Evolutionary conservation across 805 yeast species (phyloP).

Genomic region (Candida manassasensis): DNA sequence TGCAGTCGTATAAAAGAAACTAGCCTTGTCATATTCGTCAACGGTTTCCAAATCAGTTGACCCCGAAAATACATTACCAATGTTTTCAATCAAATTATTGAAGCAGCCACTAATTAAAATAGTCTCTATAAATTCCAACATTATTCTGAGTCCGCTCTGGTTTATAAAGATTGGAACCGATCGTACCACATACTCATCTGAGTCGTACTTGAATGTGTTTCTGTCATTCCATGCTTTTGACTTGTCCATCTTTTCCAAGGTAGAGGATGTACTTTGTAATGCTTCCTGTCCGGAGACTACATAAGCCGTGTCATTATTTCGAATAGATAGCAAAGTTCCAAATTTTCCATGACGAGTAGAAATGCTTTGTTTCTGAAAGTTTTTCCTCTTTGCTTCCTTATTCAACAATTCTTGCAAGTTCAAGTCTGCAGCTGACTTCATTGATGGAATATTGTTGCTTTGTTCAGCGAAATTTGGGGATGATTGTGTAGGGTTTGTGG

Average conservation of each 20-base stretch:
- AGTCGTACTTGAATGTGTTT: constrained; percentile 33
- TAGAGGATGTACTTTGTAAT: constrained; percentile 42
- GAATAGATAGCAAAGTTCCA: constrained; percentile 78
- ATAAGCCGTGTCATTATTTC: constrained; percentile 51
- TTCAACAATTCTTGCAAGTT: constrained; percentile 49
- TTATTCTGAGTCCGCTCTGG: constrained; percentile 26
- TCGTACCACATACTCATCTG: constrained; percentile 30
- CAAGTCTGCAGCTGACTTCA: constrained; percentile 29
- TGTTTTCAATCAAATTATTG: constrained; percentile 54
- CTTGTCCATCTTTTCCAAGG: constrained; percentile 62
- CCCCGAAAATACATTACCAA: constrained; percentile 40
- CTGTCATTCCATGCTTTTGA: constrained; percentile 61
- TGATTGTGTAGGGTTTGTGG: background rate
- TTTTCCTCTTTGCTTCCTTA: constrained; percentile 55
- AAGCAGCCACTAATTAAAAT: constrained; percentile 69
- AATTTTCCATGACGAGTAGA: constrained; percentile 84
- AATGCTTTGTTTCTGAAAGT: constrained; percentile 43
- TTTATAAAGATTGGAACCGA: constrained; percentile 23
- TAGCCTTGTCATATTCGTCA: constrained; percentile 36
- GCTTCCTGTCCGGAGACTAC: constrained; percentile 71
- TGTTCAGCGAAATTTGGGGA: background rate
- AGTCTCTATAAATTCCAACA: constrained; percentile 44
- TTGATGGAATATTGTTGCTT: constrained; percentile 6
- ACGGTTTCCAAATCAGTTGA: constrained; percentile 25
- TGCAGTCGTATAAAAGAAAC: constrained; percentile 53